phyloP scores from a whole-genome alignment of 2,329 filamentous ascomycete species.

The Sphaerostilbella broomeana region DNA sequence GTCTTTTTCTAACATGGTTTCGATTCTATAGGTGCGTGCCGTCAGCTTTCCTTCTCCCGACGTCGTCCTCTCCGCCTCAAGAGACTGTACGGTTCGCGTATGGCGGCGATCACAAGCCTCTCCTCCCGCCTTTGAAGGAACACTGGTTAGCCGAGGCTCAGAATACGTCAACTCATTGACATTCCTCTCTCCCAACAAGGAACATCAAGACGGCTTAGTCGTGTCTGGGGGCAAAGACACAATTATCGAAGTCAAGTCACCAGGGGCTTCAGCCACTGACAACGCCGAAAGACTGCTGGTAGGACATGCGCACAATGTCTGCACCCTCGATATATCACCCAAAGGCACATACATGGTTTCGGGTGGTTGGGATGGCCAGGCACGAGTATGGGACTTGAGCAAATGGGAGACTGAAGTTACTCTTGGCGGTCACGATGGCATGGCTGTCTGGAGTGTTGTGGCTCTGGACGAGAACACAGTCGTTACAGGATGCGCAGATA shows the following conservation, averaged over 20 bases:
- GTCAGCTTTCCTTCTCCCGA: conserved; percentile 70
- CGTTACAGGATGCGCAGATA: conserved; percentile 88
- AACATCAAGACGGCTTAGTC: conserved; percentile 71
- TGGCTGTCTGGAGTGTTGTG: conserved; percentile 84
- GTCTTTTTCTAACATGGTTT: conserved; percentile 15
- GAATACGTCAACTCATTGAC: conserved; percentile 84
- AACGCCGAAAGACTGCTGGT: conserved; percentile 81
- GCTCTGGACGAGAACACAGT: conserved; percentile 73
- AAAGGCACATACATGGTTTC: conserved; percentile 73
- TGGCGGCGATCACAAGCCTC: conserved; percentile 66
- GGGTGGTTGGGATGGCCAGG: conserved; percentile 88
- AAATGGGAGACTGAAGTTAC: conserved; percentile 74
- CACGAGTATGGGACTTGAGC: conserved; percentile 76
- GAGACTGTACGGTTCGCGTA: conserved; percentile 82
- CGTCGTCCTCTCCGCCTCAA: conserved; percentile 74
- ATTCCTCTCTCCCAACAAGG: conserved; percentile 62
- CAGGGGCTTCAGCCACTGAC: conserved; percentile 58
- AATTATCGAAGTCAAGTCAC: conserved; percentile 82
- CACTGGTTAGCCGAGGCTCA: conserved; percentile 71
- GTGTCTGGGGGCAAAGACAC: conserved; percentile 86
- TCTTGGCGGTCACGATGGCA: conserved; percentile 67
- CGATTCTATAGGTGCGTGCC: conserved; percentile 66
- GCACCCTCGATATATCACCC: conserved; percentile 71
- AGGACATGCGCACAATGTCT: conserved; percentile 83
- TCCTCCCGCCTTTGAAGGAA: conserved; percentile 67